Conservation (phyloP, 805 yeast species). For the Yarrowia deformans region DNA sequence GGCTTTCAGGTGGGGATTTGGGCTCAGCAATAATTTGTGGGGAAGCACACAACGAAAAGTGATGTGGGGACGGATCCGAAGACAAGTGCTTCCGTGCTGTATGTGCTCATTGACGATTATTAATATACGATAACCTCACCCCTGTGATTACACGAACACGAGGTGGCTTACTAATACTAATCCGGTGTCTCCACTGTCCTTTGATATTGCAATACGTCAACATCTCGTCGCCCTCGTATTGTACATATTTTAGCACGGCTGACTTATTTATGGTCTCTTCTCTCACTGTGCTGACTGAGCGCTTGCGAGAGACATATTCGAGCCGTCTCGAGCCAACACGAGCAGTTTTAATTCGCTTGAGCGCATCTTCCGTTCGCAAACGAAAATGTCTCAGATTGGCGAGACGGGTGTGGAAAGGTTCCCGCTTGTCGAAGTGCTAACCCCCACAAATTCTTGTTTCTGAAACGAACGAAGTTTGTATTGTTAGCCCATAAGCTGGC, state of each 20-base stretch:
- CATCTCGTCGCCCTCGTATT: background rate
- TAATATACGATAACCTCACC: too few relatives aligned
- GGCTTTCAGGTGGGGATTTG: conserved; percentile 1
- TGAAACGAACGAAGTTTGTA: background rate
- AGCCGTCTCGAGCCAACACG: background rate
- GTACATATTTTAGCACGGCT: conserved; percentile 4
- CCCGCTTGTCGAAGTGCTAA: background rate
- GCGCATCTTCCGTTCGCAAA: too few relatives aligned
- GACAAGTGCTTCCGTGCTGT: background rate
- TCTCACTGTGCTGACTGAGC: background rate
- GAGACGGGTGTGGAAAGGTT: too few relatives aligned
- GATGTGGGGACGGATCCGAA: background rate
- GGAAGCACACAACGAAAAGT: background rate
- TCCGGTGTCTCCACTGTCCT: too few relatives aligned
- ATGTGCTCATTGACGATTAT: background rate
- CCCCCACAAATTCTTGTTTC: conserved; percentile 15
- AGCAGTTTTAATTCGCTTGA: background rate
- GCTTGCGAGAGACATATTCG: background rate
- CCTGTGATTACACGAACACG: too few relatives aligned
- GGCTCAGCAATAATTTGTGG: background rate
- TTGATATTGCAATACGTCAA: too few relatives aligned
- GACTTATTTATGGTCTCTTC: background rate
- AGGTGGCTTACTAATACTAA: too few relatives aligned
- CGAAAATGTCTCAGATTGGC: background rate
- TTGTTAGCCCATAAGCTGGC: conserved; percentile 9